A percentile compares a stretch with the other conserved stretches of the same genome.
phyloP scores from a whole-genome alignment of 208 protist genomes.

The Leishmania aethiopica region DNA sequence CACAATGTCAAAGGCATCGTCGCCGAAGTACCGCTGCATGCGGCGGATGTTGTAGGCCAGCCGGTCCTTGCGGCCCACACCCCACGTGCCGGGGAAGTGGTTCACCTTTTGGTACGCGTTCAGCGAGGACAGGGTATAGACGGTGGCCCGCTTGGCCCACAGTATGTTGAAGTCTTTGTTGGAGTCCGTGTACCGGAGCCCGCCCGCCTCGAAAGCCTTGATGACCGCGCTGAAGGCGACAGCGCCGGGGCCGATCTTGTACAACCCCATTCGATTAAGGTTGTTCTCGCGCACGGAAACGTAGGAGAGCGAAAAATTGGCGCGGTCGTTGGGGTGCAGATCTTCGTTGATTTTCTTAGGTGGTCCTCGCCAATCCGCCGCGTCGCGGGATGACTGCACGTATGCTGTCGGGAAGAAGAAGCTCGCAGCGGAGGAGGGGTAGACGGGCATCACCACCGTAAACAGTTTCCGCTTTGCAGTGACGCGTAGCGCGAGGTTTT shows the following conservation, averaged over 20 bases:
- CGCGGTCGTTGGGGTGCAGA: conserved; percentile 66
- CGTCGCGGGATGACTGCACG: conserved; percentile 36
- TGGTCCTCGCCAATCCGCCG: conserved; percentile 35
- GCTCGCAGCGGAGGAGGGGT: conserved; percentile 60
- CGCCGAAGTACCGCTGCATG: conserved; percentile 79
- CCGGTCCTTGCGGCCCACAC: conserved; percentile 90
- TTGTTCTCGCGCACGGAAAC: conserved; percentile 79
- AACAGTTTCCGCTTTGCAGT: conserved; percentile 30
- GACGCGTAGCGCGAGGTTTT: conserved; percentile 15
- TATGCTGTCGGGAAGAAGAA: conserved; percentile 83
- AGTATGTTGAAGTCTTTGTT: conserved; percentile 90
- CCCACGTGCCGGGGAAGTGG: conserved; percentile 93
- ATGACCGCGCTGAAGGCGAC: conserved; percentile 92
- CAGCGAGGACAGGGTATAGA: conserved; percentile 75
- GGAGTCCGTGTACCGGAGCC: conserved; percentile 85
- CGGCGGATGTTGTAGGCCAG: conserved; percentile 79
- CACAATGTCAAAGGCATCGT: conserved; percentile 76
- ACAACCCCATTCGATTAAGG: conserved; percentile 85
- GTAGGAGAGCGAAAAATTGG: conserved; percentile 45
- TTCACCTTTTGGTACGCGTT: conserved; percentile 92
- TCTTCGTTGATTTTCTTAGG: conserved; percentile 69
- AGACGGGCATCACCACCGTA: conserved; percentile 63
- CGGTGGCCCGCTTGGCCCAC: conserved; percentile 90
- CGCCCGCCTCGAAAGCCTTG: conserved; percentile 82
- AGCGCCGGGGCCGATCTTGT: conserved; percentile 90